A percentile compares a stretch with the other conserved stretches of the same genome.
Conservation (phyloP, 306 rosid species). For the Cicer cuneatum region DNA sequence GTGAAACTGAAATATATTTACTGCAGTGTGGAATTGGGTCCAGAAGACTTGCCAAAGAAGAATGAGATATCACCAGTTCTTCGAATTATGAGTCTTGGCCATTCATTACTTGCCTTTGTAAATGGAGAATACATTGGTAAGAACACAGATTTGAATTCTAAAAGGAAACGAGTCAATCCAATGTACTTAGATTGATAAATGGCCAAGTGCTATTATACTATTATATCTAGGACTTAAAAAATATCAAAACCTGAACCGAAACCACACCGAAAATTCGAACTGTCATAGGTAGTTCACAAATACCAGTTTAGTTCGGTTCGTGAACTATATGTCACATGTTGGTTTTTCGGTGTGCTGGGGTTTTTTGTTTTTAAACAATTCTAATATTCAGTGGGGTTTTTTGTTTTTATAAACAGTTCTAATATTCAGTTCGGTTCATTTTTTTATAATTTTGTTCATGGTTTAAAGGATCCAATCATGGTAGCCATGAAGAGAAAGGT, state of each 20-base stretch:
- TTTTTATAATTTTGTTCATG: slow-evolving; percentile 24
- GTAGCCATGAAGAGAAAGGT: slow-evolving; percentile 67
- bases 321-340: too few species aligned
- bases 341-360: too few species aligned
- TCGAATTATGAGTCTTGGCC: slow-evolving; percentile 78
- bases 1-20: slow-evolving; percentile 27
- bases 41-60: slow-evolving; percentile 70
- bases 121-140: slow-evolving; percentile 83
- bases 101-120: slow-evolving; percentile 64
- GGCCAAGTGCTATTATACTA: background rate
- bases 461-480: slow-evolving; percentile 70
- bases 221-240: too few species aligned
- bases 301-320: too few species aligned
- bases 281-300: too few species aligned
- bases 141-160: slow-evolving; percentile 35
- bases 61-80: slow-evolving; percentile 58
- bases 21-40: slow-evolving; percentile 68
- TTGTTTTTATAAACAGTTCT: background rate
- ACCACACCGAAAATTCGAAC: too few species aligned
- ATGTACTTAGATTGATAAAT: background rate
- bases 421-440: background rate
- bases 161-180: slow-evolving; percentile 1
- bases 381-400: background rate
- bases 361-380: background rate
- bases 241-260: too few species aligned